Percentiles rank a stretch among this genome's conserved stretches.
Evolutionary conservation across 495 filamentous ascomycete species (phyloP).

Genomic region (Cercophora sp.): DNA sequence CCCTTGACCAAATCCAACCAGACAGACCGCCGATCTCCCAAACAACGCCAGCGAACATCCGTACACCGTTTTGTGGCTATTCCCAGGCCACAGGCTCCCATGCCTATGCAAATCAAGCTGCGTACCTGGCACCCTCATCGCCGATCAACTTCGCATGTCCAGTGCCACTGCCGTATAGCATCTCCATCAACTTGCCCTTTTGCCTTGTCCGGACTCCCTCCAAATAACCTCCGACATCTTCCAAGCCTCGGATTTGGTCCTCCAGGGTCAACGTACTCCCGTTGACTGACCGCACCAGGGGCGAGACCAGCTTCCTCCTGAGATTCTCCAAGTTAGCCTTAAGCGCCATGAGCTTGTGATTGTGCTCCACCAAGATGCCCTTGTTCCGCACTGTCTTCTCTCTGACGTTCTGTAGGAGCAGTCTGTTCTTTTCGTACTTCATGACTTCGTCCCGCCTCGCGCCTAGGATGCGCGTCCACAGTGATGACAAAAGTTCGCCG

Average conservation of each 20-base stretch:
- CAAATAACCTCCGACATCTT: conserved; percentile 72
- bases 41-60: too few species aligned
- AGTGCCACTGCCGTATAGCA: conserved; percentile 59
- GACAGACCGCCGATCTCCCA: too few species aligned
- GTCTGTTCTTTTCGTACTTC: conserved; percentile 86
- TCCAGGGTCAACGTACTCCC: conserved; percentile 67
- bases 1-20: too few species aligned
- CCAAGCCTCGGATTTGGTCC: conserved; percentile 77
- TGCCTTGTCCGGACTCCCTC: conserved; percentile 68
- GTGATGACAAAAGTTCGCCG: conserved; percentile 70
- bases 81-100: too few species aligned
- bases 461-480: conserved; percentile 82
- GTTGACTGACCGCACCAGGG: conserved; percentile 67
- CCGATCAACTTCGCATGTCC: conserved; percentile 11
- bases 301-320: conserved; percentile 72
- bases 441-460: conserved; percentile 63
- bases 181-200: conserved; percentile 78
- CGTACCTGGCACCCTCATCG: too few species aligned
- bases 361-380: conserved; percentile 75
- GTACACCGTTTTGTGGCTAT: too few species aligned
- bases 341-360: conserved; percentile 69
- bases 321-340: conserved; percentile 78
- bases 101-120: too few species aligned
- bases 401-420: conserved; percentile 68
- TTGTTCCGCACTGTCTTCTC: conserved; percentile 83